Evolutionary conservation across 768 basidiomycete genomes (phyloP).

Genomic region (Suillus placidus): DNA sequence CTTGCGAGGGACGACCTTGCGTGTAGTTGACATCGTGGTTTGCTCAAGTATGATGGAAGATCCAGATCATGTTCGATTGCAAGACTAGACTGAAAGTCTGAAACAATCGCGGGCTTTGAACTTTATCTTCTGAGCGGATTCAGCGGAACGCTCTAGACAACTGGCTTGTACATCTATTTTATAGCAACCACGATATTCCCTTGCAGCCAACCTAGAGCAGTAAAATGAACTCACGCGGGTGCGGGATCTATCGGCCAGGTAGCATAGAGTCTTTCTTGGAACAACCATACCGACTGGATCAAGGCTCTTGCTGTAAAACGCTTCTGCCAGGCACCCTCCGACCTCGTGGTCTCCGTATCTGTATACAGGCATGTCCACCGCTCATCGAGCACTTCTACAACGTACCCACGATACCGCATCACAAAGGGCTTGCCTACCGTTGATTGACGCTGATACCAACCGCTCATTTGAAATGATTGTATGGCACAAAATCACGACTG

Average conservation of each 20-base stretch:
- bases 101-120: not conserved
- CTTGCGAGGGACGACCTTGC: slow-evolving; percentile 2
- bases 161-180: not conserved
- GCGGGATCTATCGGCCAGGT: not conserved
- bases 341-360: not conserved
- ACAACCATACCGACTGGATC: not conserved
- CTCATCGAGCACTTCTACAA: not conserved
- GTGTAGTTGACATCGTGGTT: slow-evolving; percentile 1
- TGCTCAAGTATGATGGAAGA: not conserved
- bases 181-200: not conserved
- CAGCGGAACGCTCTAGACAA: no score
- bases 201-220: not conserved
- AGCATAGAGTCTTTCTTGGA: not conserved
- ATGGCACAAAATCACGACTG: not conserved
- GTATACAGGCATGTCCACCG: not conserved
- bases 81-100: not conserved
- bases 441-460: not conserved
- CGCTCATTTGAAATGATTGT: not conserved
- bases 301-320: not conserved
- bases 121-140: no score
- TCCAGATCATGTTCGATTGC: not conserved
- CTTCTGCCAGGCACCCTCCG: not conserved
- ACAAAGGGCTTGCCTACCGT: not conserved
- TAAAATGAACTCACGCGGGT: not conserved
- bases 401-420: not conserved